Evolutionary conservation across 805 yeast species (phyloP), one percentile per base, ranked within the genome.

Genomic region (Candida easanensis): DNA sequence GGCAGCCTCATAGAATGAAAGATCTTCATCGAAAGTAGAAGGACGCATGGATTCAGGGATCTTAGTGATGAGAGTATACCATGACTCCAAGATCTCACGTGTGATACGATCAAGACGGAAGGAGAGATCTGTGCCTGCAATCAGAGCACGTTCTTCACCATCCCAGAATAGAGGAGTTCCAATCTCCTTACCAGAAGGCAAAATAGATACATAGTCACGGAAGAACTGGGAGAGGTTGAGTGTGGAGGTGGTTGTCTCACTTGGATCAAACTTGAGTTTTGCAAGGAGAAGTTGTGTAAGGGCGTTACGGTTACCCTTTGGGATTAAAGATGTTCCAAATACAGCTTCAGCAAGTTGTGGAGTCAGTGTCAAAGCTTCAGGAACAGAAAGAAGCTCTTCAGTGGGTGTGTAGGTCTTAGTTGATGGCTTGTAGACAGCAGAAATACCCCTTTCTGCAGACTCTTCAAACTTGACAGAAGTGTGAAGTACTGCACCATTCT

Each of bases 71-170:
- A 50, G 45, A 1, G 37, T 32, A 36, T 61, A 62, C 91, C 90
- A 88, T 56, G 84, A 91, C 33, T 76, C 76, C 4, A 80, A 62
- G 43, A 82, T 60, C 4, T 56, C 55, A 4, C 55, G 58, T 23
- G 78, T 57, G 33, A 74, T 72, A n/a, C 70, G 70, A 18, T 71
- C 69, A 26, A 83, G 58, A 2, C 82, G 71, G 33, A 73, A 65
- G n/a, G 73, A 76, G 20, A 87, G 69, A 58, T 88, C 90, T 0
- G 96, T 83, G 0, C 90, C 90, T 33, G 71, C 66, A 10, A 89
- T 59, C 26, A 71, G 56, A 5, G 64, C 59, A 41, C 76, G 68
- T 33, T 83, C 86, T 3, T 63, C 65, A 0, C 69, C 57, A 25
- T 65, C 65, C 88, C 90, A 89, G 50, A 77, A 78, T 41, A 76